These are phyloP conservation scores for Bassia scoparia DNA, from an alignment of 148 eudicot genomes.

Conservation along the genomic window DNA sequence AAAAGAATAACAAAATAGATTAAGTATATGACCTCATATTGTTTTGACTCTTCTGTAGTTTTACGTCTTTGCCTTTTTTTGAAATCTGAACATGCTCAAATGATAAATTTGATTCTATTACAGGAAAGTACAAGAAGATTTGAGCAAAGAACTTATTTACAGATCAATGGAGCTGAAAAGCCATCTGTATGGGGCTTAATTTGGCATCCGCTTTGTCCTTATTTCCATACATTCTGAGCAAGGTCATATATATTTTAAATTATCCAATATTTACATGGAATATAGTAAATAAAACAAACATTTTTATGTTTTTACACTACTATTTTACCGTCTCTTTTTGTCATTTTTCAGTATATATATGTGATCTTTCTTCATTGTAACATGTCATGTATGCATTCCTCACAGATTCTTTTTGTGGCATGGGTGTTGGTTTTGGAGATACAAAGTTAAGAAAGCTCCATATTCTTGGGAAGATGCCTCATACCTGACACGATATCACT, in stretches of 20 bases:
- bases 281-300: background rate
- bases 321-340: background rate
- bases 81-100: no score
- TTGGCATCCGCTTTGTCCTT: slow-evolving; percentile 66
- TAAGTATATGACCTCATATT: slow-evolving; percentile 27
- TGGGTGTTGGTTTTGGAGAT: slow-evolving; percentile 84
- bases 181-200: slow-evolving; percentile 84
- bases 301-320: background rate
- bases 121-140: slow-evolving; percentile 74
- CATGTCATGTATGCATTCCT: slow-evolving; percentile 9
- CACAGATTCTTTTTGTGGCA: slow-evolving; percentile 80
- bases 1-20: slow-evolving; percentile 63
- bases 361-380: slow-evolving; percentile 4
- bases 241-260: slow-evolving; percentile 40
- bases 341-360: background rate
- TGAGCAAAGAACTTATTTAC: slow-evolving; percentile 90
- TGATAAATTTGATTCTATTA: slow-evolving; percentile 18
- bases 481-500: slow-evolving; percentile 71
- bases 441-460: slow-evolving; percentile 59
- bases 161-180: slow-evolving; percentile 92
- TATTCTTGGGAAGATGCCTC: slow-evolving; percentile 94
- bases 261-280: background rate
- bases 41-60: background rate
- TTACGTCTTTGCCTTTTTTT: background rate
- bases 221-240: slow-evolving; percentile 77